These are phyloP conservation scores for Stephanocyclus meneghinianus DNA, from an alignment of 352 stramenopile genomes.

Conservation along the genomic window DNA sequence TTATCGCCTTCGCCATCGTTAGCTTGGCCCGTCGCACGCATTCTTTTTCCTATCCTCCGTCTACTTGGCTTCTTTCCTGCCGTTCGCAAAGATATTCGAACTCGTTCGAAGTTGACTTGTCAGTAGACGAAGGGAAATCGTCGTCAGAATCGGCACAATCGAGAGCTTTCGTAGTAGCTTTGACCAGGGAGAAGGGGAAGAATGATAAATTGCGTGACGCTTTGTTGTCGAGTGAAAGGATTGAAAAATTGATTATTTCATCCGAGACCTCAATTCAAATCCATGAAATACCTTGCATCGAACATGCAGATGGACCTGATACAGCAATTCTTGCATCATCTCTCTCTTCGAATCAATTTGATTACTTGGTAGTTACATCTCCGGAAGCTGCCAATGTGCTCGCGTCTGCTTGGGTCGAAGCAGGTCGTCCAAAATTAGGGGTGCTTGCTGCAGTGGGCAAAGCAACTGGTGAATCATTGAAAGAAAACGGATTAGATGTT, in stretches of 20 bases:
- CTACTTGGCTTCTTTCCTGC: neutral
- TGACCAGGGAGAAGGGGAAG: conserved; percentile 82
- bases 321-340: conserved; percentile 48
- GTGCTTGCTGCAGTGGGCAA: conserved; percentile 75
- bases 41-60: neutral
- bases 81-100: neutral
- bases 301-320: conserved; percentile 75
- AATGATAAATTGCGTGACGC: conserved; percentile 74
- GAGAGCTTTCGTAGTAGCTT: conserved; percentile 55
- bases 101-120: neutral
- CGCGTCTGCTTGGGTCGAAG: conserved; percentile 57
- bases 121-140: neutral
- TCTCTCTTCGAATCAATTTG: conserved; percentile 57
- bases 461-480: conserved; percentile 71
- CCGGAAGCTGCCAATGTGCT: conserved; percentile 79
- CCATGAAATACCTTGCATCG: conserved; percentile 81
- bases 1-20: neutral
- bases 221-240: conserved; percentile 40
- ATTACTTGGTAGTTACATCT: conserved; percentile 82
- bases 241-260: conserved; percentile 17
- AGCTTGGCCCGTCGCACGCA: neutral
- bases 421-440: conserved; percentile 41
- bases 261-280: conserved; percentile 41
- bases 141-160: neutral
- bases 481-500: conserved; percentile 61